A percentile compares a stretch with the other conserved stretches of the same genome.
phyloP scores from a whole-genome alignment of 176 grass and related monocot genomes.

The Musa beccarii region DNA sequence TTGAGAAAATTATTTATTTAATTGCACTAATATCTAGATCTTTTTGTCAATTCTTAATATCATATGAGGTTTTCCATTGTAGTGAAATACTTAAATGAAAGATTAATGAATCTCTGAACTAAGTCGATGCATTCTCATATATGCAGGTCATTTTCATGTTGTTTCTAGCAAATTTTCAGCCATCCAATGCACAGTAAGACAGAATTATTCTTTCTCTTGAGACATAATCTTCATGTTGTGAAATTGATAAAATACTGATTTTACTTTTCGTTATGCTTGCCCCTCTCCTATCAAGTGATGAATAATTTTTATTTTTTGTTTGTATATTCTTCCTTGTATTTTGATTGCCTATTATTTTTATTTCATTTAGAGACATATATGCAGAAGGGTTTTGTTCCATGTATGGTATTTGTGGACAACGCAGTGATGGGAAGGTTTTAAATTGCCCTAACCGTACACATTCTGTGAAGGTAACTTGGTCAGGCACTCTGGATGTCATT shows the following conservation, averaged over 20 bases:
- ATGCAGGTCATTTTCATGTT: conserved; percentile 49
- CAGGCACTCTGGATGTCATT: neutral
- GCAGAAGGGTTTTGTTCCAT: conserved; percentile 85
- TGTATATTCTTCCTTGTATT: neutral
- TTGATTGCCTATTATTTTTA: conserved; percentile 14
- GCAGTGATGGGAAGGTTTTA: conserved; percentile 74
- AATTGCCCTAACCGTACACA: conserved; percentile 72
- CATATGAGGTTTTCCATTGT: neutral
- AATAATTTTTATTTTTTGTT: neutral
- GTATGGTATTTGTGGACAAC: conserved; percentile 80
- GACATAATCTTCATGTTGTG: neutral
- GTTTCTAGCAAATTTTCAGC: conserved; percentile 37
- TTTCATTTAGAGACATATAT: conserved; percentile 38
- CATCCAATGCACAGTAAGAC: conserved; percentile 64
- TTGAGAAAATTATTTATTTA: no score
- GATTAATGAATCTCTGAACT: conserved; percentile 5
- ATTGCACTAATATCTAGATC: no score
- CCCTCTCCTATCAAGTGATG: neutral
- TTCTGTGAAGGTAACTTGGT: conserved; percentile 61
- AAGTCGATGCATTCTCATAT: neutral
- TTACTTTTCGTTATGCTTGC: neutral
- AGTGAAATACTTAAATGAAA: neutral
- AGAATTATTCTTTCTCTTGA: neutral
- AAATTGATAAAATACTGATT: conserved; percentile 7
- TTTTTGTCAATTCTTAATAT: no score